Percentiles rank a stretch among this genome's conserved stretches.
Evolutionary conservation across 2,329 filamentous ascomycete species (phyloP).

Genomic region (Sporothrix mexicana): DNA sequence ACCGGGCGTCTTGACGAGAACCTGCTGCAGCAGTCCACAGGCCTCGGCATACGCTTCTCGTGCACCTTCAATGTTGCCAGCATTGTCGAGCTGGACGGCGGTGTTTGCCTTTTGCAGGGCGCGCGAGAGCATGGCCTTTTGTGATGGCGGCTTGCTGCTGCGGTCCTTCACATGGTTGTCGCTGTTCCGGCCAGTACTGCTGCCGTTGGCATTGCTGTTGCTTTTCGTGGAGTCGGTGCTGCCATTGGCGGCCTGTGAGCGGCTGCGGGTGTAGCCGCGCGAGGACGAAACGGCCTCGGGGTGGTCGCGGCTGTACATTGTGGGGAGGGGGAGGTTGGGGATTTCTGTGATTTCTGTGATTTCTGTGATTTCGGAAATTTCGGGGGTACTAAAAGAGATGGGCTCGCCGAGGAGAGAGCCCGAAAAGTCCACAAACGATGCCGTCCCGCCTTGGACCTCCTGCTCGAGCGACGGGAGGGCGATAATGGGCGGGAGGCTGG

Average conservation of each 20-base stretch:
- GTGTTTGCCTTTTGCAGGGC: slow-evolving; percentile 95
- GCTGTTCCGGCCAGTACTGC: too few species aligned
- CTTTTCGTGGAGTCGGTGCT: slow-evolving; percentile 52
- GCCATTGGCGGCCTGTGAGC: slow-evolving; percentile 53
- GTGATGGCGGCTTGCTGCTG: slow-evolving; percentile 62
- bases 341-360: slow-evolving; percentile 26
- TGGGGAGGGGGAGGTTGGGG: slow-evolving; percentile 30
- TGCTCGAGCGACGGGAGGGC: slow-evolving; percentile 50
- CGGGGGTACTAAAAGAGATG: not conserved
- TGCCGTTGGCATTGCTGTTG: slow-evolving; percentile 27
- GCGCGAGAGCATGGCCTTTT: slow-evolving; percentile 96
- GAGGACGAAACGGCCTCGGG: slow-evolving; percentile 38
- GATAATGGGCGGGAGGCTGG: slow-evolving; percentile 51
- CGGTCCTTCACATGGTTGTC: slow-evolving; percentile 40
- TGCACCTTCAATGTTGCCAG: slow-evolving; percentile 90
- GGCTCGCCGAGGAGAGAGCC: slow-evolving; percentile 34
- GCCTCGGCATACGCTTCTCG: slow-evolving; percentile 91
- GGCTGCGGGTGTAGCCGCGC: slow-evolving; percentile 53
- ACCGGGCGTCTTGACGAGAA: slow-evolving; percentile 81
- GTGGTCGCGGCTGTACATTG: slow-evolving; percentile 46
- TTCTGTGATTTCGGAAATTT: slow-evolving; percentile 28
- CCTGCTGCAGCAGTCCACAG: slow-evolving; percentile 83
- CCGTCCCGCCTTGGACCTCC: slow-evolving; percentile 42
- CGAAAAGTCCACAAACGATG: slow-evolving; percentile 19
- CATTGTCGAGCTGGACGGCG: slow-evolving; percentile 93